Evolutionary conservation across 2,329 filamentous ascomycete species (phyloP).

Genomic region (Aspergillus sojae): DNA sequence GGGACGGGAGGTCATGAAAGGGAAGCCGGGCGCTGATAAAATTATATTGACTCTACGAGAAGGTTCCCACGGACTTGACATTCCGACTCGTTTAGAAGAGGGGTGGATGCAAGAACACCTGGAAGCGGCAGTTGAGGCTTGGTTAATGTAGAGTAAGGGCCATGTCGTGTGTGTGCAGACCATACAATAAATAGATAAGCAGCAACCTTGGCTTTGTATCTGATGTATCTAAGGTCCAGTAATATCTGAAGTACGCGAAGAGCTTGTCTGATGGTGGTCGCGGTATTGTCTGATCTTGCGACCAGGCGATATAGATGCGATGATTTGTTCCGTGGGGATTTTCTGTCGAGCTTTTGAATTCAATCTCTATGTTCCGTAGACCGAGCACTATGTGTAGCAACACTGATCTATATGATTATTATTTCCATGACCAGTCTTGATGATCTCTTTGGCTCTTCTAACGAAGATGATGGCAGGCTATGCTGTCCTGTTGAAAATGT

Average conservation of each 20-base stretch:
- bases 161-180: neutral
- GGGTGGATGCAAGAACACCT: slow-evolving; percentile 34
- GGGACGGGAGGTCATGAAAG: slow-evolving; percentile 26
- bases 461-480: too few relatives aligned
- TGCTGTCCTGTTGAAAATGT: too few relatives aligned
- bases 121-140: slow-evolving; percentile 26
- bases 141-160: slow-evolving; percentile 23
- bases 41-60: slow-evolving; percentile 29
- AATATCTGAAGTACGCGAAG: too few relatives aligned
- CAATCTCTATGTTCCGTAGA: neutral
- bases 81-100: slow-evolving; percentile 22
- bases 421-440: too few relatives aligned
- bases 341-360: neutral
- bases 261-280: too few relatives aligned
- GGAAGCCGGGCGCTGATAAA: slow-evolving; percentile 24
- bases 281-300: too few relatives aligned
- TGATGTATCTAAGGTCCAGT: too few relatives aligned
- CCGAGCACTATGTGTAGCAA: too few relatives aligned
- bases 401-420: too few relatives aligned
- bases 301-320: neutral
- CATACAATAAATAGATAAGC: too few relatives aligned
- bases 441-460: too few relatives aligned
- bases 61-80: slow-evolving; percentile 43
- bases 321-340: neutral
- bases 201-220: too few relatives aligned